Evolutionary conservation across 495 filamentous ascomycete genomes (phyloP), one percentile per base, ranked within the genome.

Genomic region (Glonium stellatum): DNA sequence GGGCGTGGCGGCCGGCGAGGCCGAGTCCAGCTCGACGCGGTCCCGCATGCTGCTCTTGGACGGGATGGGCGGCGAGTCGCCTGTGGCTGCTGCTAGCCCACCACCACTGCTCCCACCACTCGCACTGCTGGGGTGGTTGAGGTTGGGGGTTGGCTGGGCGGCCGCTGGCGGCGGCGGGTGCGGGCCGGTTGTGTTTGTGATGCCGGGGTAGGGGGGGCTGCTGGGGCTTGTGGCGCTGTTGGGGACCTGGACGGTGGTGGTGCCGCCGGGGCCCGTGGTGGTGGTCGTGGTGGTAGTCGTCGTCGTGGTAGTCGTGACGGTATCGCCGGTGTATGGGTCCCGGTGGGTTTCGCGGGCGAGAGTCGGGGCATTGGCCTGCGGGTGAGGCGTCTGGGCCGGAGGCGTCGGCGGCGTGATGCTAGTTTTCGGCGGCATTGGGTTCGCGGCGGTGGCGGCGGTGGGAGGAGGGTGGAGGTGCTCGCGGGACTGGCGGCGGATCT

Each of bases 211-310:
- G n/a, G 59, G n/a, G 6, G 54, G 5, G 25, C 36, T n/a, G 25
- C 36, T n/a, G 55, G 18, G 35, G 18, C 23, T 47, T 6, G 19
- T 4, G 8, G 53, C 35, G 19, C 39, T 44, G 34, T 23, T 57
- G 1, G 64, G 64, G 18, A 48, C 22, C 27, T 67, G 54, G 39
- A 67, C 58, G 3, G 64, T 67, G 3, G 60, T 63, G 5, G 51
- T 51, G 1, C 64, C 64, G 5, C 64, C 64, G 12, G 61, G 64
- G 0, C 64, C 64, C 0, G 64, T 67, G 9, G 54, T 61, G 4
- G 64, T 67, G 4, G 64, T 67, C 11, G 64, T 67, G 5, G 64
- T 67, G 9, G 64, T 67, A 1, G 64, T 67, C 1, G 64, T 61
- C 21, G 64, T 67, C 0, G 60, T 67, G 2, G 58, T 61, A 8